Base-by-base conservation (phyloP, 108 stramenopile genomes). In the Ochromonas danica region DNA sequence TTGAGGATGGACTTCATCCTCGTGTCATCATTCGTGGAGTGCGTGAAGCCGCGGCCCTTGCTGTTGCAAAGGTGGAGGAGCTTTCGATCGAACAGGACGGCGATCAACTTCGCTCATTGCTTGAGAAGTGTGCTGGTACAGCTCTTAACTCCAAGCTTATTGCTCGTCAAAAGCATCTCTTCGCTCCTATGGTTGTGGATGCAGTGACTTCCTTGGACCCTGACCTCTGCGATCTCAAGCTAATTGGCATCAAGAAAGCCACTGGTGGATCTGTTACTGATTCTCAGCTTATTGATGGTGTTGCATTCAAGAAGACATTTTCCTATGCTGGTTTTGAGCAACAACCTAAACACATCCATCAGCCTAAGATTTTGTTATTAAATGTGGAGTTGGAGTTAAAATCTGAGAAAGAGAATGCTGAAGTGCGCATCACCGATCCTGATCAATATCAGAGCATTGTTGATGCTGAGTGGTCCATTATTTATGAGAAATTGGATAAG, bases 221-320 rank as follows among this genome's bases (percentile, higher is more conserved):
- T 36, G 84, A 86, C 45, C 81, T 95, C 42, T 90, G 94, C 43
- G 94, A 95, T 71, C 82, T 95, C 40, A 79, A 83, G 2, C 89
- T 93, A 84, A 88, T 99, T 75, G 96, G 94, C 65, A 92, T 99
- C 79, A 99, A 99, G 86, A 95, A 93, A 81, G 95, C 97, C 67
- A 92, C 96, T 10, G 98, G 98, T 42, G 98, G 97, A 0, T 87
- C 86, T 28, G 89, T 89, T 1, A 87, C 93, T 62, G 92, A 94
- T 81, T 96, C 95, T 71, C 94, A 95, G 89, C 87, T 97, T 61
- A 96, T 99, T 22, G 82, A 88, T 78, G 93, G 93, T 6, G 98
- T 99, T n/a, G 98, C 98, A 10, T 99, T 99, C 91, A 92, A 94
- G 85, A 97, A 97, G 87, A 99, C 98, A 6, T 99, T 99, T 86